A percentile compares a stretch with the other conserved stretches of the same genome.
Evolutionary conservation across 2,329 filamentous ascomycete species (phyloP).

Genomic region (Seiridium cupressi): DNA sequence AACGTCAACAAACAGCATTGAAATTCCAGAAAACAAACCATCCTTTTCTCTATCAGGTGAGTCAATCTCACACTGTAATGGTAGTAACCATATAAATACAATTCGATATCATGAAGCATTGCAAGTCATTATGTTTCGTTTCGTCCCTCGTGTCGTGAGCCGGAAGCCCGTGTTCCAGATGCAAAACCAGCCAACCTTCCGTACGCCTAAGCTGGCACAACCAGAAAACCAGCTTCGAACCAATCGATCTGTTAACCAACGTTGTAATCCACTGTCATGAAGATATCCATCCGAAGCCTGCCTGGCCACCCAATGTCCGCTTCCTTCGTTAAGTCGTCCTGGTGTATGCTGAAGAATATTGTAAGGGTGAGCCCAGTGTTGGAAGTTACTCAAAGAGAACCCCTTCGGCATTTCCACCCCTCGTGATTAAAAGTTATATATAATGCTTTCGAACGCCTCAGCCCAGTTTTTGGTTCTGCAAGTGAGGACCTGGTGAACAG

Average conservation of each 20-base stretch:
- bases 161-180: conserved; percentile 4
- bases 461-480: not conserved
- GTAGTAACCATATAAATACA: conserved; percentile 10
- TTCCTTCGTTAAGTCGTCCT: not conserved
- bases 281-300: not conserved
- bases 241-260: not conserved
- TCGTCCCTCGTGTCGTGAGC: conserved; percentile 8
- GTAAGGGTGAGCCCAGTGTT: not conserved
- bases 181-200: conserved; percentile 3
- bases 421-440: not conserved
- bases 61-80: not conserved
- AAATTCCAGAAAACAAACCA: not conserved
- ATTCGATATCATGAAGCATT: conserved; percentile 11
- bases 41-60: not conserved
- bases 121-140: conserved; percentile 12
- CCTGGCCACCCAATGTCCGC: not conserved
- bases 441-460: conserved; percentile 1
- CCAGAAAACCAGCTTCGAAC: not conserved
- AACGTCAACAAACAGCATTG: too few species aligned
- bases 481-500: not conserved
- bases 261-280: not conserved
- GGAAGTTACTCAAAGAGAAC: not conserved
- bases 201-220: not conserved
- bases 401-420: not conserved
- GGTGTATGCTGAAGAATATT: not conserved